A percentile compares a stretch with the other conserved stretches of the same genome.
Evolutionary conservation across 805 yeast species (phyloP).

Genomic region (Nakazawaea laoshanensis): DNA sequence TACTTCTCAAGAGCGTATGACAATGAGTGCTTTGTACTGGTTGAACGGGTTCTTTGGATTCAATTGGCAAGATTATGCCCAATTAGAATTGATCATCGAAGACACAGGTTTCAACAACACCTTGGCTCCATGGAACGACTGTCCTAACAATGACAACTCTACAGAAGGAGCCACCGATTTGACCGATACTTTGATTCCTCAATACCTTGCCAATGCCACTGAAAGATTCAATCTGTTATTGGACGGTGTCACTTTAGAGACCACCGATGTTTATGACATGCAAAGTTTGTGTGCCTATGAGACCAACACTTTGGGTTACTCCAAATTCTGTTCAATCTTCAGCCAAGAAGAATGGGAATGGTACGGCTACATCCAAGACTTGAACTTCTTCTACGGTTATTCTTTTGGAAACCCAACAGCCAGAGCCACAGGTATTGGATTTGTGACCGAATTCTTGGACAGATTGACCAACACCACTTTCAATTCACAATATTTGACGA

Average conservation of each 20-base stretch:
- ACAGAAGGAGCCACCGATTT: not conserved
- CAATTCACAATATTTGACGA: not conserved
- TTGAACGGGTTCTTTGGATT: conserved; percentile 40
- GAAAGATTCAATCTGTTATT: conserved; percentile 5
- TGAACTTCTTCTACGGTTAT: conserved; percentile 1
- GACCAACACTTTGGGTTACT: conserved; percentile 28
- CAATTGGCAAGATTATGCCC: conserved; percentile 14
- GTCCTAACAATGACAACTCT: conserved; percentile 11
- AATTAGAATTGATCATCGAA: conserved; percentile 14
- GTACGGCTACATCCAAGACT: conserved; percentile 8
- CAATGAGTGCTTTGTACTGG: conserved; percentile 36
- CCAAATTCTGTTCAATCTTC: conserved; percentile 30
- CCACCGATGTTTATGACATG: conserved; percentile 22
- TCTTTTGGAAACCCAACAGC: conserved; percentile 7
- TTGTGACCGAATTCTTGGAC: conserved; percentile 3
- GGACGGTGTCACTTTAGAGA: conserved; percentile 20
- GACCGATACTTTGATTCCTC: not conserved
- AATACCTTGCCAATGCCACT: not conserved
- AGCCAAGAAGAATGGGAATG: conserved; percentile 28
- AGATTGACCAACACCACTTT: conserved; percentile 6
- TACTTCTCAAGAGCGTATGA: conserved; percentile 38
- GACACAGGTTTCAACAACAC: conserved; percentile 14
- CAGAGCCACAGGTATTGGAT: conserved; percentile 9
- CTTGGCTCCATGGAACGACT: conserved; percentile 12
- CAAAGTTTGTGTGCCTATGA: conserved; percentile 33